Percentiles rank a stretch among this genome's conserved stretches.
Evolutionary conservation across 139 green algal genomes (phyloP).

Genomic region (Auxenochlorella pyrenoidosa): DNA sequence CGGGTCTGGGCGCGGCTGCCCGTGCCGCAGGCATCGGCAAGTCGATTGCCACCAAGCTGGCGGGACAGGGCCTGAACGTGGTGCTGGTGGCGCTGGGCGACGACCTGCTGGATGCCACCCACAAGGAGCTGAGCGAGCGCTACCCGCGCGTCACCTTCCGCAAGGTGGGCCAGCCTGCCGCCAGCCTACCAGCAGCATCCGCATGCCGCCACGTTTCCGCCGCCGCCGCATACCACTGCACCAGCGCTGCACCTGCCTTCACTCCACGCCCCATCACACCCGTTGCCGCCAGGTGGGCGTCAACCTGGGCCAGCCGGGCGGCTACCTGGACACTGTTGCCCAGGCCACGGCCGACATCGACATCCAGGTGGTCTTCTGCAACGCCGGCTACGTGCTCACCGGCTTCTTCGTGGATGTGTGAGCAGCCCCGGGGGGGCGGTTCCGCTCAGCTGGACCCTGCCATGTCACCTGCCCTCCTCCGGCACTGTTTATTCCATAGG

Average conservation of each 20-base stretch:
- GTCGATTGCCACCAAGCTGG: constrained; percentile 81
- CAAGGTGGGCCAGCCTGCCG: constrained; percentile 68
- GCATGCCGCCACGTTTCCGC: no score
- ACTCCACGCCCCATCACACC: no score
- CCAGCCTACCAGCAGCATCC: background rate
- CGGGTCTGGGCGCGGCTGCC: background rate
- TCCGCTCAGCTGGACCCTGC: no score
- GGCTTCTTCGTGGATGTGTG: constrained; percentile 88
- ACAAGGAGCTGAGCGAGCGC: constrained; percentile 68
- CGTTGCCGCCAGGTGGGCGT: constrained; percentile 73
- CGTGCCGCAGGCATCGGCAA: constrained; percentile 90
- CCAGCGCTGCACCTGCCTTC: background rate
- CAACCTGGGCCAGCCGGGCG: constrained; percentile 75
- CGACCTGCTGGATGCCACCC: constrained; percentile 76
- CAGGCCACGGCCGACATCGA: constrained; percentile 85
- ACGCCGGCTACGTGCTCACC: constrained; percentile 95
- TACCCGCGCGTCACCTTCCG: constrained; percentile 80
- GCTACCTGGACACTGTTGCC: constrained; percentile 79
- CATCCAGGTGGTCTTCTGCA: constrained; percentile 88
- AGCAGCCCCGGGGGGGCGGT: background rate
- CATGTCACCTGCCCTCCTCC: no score
- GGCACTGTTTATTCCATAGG: no score
- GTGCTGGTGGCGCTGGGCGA: constrained; percentile 90
- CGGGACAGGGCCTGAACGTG: constrained; percentile 89
- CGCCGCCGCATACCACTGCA: background rate